Percentiles rank a stretch among this genome's conserved stretches.
phyloP scores from a whole-genome alignment of 164 flowering plant genomes.

The Euptelea pleiosperma region DNA sequence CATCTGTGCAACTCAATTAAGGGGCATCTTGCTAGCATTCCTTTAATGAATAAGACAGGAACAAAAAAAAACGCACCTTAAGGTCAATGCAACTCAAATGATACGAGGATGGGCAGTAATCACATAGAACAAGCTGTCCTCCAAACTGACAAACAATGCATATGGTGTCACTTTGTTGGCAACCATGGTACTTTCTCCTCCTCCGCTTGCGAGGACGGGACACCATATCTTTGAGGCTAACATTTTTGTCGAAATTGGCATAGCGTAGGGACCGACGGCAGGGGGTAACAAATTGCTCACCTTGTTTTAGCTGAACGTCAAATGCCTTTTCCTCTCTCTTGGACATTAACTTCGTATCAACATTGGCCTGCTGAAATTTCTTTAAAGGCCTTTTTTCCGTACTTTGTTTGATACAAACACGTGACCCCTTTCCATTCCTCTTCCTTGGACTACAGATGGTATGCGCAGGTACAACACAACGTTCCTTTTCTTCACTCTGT shows the following conservation, averaged over 20 bases:
- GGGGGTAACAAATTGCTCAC: not conserved
- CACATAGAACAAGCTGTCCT: conserved; percentile 26
- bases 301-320: conserved; percentile 6
- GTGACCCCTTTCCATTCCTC: conserved; percentile 4
- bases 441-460: too few species aligned
- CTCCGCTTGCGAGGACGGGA: conserved; percentile 23
- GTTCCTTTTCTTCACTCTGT: too few species aligned
- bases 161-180: conserved; percentile 19
- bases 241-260: conserved; percentile 3
- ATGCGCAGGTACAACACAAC: too few species aligned
- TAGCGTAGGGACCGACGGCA: conserved; percentile 1
- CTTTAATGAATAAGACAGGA: too few species aligned
- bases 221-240: conserved; percentile 24
- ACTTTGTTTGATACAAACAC: not conserved
- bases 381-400: not conserved
- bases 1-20: too few species aligned
- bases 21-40: too few species aligned
- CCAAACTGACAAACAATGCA: conserved; percentile 30
- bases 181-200: conserved; percentile 12
- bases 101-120: conserved; percentile 27
- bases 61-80: conserved; percentile 19
- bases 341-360: not conserved
- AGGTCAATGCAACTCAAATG: conserved; percentile 25
- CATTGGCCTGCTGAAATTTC: not conserved
- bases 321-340: conserved; percentile 1